Conservation (phyloP, 2,329 filamentous ascomycete genomes). For the Clarireedia paspali region DNA sequence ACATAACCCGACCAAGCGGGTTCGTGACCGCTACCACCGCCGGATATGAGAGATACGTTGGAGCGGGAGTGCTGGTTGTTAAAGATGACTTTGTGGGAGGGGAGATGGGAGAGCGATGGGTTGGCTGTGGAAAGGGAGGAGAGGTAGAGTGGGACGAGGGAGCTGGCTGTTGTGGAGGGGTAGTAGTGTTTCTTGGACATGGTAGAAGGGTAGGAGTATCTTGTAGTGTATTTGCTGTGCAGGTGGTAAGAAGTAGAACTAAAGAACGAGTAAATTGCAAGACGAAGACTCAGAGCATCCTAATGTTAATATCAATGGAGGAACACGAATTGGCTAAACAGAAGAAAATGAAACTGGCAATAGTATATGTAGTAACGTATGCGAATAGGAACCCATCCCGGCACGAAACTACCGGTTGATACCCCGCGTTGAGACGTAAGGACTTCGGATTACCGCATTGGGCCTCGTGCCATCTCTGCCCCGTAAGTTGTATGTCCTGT, state of each 20-base stretch:
- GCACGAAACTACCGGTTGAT: not conserved
- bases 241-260: not conserved
- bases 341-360: not conserved
- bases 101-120: constrained; percentile 25
- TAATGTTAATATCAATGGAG: too few species aligned
- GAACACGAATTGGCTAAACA: not conserved
- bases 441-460: not conserved
- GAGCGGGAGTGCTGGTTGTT: constrained; percentile 32
- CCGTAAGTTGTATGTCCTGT: not conserved
- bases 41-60: constrained; percentile 22
- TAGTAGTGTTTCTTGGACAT: constrained; percentile 42
- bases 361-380: not conserved
- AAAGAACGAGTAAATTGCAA: not conserved
- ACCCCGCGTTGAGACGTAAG: not conserved
- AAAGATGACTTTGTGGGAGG: constrained; percentile 33
- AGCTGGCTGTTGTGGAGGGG: constrained; percentile 37
- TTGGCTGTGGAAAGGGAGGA: constrained; percentile 40
- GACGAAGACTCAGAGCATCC: not conserved
- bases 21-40: constrained; percentile 29
- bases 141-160: constrained; percentile 40
- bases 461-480: not conserved
- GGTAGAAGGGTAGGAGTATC: not conserved
- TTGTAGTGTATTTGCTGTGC: not conserved
- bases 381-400: not conserved
- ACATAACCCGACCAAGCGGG: constrained; percentile 57